Conservation (phyloP, 495 filamentous ascomycete genomes). For the Pseudotulostoma volvatum region DNA sequence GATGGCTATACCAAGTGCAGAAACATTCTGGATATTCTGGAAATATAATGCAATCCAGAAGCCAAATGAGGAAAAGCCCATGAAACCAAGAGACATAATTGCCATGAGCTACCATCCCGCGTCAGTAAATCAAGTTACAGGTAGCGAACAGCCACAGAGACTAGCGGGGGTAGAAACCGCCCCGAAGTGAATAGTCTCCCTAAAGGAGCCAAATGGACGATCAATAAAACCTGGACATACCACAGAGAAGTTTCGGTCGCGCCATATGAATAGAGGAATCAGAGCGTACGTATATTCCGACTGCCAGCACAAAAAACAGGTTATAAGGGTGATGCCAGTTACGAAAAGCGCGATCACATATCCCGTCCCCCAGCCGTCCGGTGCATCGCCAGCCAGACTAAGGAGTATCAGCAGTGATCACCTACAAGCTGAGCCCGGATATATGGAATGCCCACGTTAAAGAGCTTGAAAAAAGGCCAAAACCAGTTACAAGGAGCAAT, state of each 20-base stretch:
- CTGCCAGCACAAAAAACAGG: slow-evolving; percentile 48
- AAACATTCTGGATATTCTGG: slow-evolving; percentile 24
- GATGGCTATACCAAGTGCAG: slow-evolving; percentile 31
- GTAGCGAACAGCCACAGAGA: too few species aligned
- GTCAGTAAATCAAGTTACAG: too few species aligned
- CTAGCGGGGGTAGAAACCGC: slow-evolving; percentile 1
- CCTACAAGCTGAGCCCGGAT: not conserved
- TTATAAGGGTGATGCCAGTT: slow-evolving; percentile 41
- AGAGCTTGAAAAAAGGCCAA: slow-evolving; percentile 46
- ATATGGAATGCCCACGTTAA: slow-evolving; percentile 35
- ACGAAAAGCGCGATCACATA: slow-evolving; percentile 50
- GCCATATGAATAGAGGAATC: slow-evolving; percentile 25
- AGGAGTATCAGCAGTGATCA: slow-evolving; percentile 3
- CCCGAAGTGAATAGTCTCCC: not conserved
- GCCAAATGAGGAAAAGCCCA: slow-evolving; percentile 18
- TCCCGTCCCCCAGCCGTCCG: slow-evolving; percentile 48
- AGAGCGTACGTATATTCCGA: slow-evolving; percentile 15
- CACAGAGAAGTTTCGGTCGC: slow-evolving; percentile 22
- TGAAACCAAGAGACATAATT: slow-evolving; percentile 20
- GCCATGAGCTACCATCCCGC: slow-evolving; percentile 23
- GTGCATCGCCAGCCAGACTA: slow-evolving; percentile 32
- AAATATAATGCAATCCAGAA: slow-evolving; percentile 28
- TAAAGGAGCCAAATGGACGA: not conserved
- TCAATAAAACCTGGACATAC: slow-evolving; percentile 9
- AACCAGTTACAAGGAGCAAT: slow-evolving; percentile 42